Evolutionary conservation across 257 asterid species (phyloP).

Genomic region (Avicennia marina): DNA sequence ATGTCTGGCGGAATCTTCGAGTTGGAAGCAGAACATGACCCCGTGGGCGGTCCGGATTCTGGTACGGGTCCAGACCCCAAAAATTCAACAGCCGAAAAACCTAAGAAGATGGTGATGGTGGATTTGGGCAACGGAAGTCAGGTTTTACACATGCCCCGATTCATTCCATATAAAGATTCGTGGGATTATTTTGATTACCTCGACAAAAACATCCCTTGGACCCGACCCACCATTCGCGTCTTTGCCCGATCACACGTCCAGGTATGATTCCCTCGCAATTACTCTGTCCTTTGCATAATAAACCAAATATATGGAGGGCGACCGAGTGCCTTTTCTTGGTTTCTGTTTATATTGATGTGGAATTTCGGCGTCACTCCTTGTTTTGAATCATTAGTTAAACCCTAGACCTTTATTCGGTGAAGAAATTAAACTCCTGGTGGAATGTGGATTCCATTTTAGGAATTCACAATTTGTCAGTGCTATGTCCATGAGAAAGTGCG

Average conservation of each 20-base stretch:
- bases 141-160: conserved; percentile 48
- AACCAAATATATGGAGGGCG: background rate
- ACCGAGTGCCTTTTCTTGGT: too few relatives aligned
- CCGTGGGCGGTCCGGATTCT: too few relatives aligned
- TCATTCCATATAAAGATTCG: conserved; percentile 56
- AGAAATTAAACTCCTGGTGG: background rate
- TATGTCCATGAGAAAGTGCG: background rate
- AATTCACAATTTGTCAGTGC: too few relatives aligned
- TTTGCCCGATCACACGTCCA: conserved; percentile 68
- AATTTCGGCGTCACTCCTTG: background rate
- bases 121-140: conserved; percentile 75
- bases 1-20: conserved; percentile 28
- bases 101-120: conserved; percentile 20
- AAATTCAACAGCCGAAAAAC: conserved; percentile 16
- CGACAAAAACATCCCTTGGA: conserved; percentile 85
- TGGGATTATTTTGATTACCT: conserved; percentile 76
- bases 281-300: background rate
- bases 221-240: conserved; percentile 81
- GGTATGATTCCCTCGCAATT: conserved; percentile 33
- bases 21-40: conserved; percentile 5
- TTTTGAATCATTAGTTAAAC: background rate
- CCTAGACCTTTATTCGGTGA: background rate
- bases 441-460: too few relatives aligned
- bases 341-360: background rate
- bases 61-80: conserved; percentile 14